Base-by-base conservation (phyloP, 345 rosid genomes). In the Salix exigua region DNA sequence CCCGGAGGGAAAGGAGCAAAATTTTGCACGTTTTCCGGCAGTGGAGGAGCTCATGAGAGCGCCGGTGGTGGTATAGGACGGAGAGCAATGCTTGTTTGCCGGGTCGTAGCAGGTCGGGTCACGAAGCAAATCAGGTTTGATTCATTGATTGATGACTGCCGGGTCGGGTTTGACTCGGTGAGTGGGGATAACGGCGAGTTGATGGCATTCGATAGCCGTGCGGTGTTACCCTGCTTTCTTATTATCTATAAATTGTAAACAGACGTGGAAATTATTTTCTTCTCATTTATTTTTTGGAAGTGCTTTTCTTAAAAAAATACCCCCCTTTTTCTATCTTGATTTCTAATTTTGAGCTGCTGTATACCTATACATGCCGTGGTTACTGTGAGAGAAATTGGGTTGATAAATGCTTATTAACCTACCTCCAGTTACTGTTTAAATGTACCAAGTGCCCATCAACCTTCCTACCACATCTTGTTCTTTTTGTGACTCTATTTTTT, bases 221-320 rank as follows among this genome's bases (percentile, higher is more conserved):
- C 98, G 6, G 93, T 96, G 61, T 80, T 96, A 79, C 99, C 98
- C 65, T 96, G 99, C 83, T 96, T 96, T 82, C 95, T 96, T 66
- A 89, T 96, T 37, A 90, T 93, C 88, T 96, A 96, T 76, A 91
- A 86, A 62, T 75, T 93, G 95, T 96, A 92, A 92, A 86, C 87
- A 87, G 79, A 81, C 23, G 5, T 48, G 50, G 35, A 65, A 51
- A 68, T 37, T 48, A 21, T 35, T 77, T 67, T 17, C 30, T 6
- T 25, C 40, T 40, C 55, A 48, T 75, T 44, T 70, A 42, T 42
- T 42, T 42, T 75, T 77, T 77, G 14, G 14, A 42, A 10, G 14
- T 42, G 46, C 46, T 42, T 42, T 42, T 11, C 1, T 11, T 2
- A 0, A 2, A 40, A 42, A n/a, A n/a, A n/a, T n/a, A n/a, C n/a